Conservation (phyloP, 768 basidiomycete genomes). For the Galerina sulciceps region DNA sequence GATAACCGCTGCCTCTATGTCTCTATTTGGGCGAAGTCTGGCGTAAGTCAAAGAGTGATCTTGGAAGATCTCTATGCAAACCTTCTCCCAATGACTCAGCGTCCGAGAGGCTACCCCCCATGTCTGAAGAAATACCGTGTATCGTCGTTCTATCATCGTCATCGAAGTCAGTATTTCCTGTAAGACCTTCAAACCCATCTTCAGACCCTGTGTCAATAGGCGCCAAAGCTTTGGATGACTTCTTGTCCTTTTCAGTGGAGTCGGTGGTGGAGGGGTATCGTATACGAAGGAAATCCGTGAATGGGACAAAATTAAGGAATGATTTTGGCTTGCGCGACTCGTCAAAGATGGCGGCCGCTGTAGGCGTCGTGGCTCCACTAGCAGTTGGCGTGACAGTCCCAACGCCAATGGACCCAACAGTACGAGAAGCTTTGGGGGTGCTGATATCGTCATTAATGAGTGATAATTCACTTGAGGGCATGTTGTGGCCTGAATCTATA, state of each 20-base stretch:
- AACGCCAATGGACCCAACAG: slow-evolving; percentile 18
- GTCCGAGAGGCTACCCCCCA: slow-evolving; percentile 19
- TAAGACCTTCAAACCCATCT: slow-evolving; percentile 7
- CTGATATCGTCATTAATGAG: slow-evolving; percentile 20
- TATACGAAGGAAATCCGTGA: slow-evolving; percentile 65
- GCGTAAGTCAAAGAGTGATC: neutral
- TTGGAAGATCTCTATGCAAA: neutral
- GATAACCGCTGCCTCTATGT: too few species aligned
- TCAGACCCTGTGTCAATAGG: slow-evolving; percentile 11
- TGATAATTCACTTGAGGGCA: slow-evolving; percentile 23
- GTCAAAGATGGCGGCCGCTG: slow-evolving; percentile 35
- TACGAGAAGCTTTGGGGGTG: slow-evolving; percentile 42
- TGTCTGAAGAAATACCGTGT: slow-evolving; percentile 38
- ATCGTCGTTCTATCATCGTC: slow-evolving; percentile 48
- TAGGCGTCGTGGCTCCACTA: slow-evolving; percentile 66
- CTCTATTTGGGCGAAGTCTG: neutral
- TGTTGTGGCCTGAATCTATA: slow-evolving; percentile 27
- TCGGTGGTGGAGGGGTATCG: slow-evolving; percentile 58
- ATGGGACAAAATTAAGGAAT: slow-evolving; percentile 65
- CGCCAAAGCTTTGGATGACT: slow-evolving; percentile 1
- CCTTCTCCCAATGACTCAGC: slow-evolving; percentile 4
- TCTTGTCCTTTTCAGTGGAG: slow-evolving; percentile 25
- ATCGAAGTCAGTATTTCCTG: slow-evolving; percentile 4
- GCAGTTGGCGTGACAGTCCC: slow-evolving; percentile 47
- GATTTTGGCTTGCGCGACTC: slow-evolving; percentile 44